A percentile compares a stretch with the other conserved stretches of the same genome.
Evolutionary conservation across 192 early-diverging fungal species (phyloP).

Genomic region (Lobosporangium transversale): DNA sequence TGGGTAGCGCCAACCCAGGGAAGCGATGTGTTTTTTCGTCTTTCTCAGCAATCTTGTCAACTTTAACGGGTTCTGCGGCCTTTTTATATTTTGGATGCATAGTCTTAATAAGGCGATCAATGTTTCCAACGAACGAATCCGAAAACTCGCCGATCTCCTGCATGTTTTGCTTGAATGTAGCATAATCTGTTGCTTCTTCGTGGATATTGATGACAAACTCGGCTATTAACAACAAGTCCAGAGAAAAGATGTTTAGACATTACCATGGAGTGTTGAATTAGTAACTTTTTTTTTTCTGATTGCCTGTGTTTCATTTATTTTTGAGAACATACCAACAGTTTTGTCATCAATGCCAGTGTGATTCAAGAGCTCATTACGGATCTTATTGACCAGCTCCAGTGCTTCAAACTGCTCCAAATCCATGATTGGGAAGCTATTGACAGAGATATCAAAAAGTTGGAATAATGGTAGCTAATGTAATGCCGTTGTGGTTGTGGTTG

Average conservation of each 20-base stretch:
- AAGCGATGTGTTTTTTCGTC: slow-evolving; percentile 74
- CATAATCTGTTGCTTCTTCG: slow-evolving; percentile 67
- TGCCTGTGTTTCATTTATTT: background rate
- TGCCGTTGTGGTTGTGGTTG: no score
- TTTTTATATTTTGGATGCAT: slow-evolving; percentile 74
- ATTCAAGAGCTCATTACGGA: slow-evolving; percentile 91
- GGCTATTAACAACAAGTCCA: slow-evolving; percentile 68
- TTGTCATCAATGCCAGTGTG: slow-evolving; percentile 93
- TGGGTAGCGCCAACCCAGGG: slow-evolving; percentile 78
- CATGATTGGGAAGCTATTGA: no score
- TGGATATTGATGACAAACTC: slow-evolving; percentile 95
- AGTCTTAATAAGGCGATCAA: slow-evolving; percentile 90
- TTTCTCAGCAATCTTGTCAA: slow-evolving; percentile 37
- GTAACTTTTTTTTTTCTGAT: no score
- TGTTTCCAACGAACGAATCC: slow-evolving; percentile 79
- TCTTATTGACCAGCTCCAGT: slow-evolving; percentile 89
- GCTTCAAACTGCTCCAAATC: slow-evolving; percentile 86
- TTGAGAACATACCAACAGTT: slow-evolving; percentile 59
- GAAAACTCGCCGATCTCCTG: slow-evolving; percentile 86
- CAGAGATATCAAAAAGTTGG: no score
- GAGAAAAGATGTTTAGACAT: background rate
- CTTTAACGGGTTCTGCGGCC: slow-evolving; percentile 7
- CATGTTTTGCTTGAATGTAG: slow-evolving; percentile 71
- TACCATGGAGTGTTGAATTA: background rate
- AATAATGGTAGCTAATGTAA: no score